Percentiles rank a stretch among this genome's conserved stretches.
These are phyloP conservation scores for Zasmidium cellare DNA, from an alignment of 2,329 filamentous ascomycete genomes.

Conservation along the genomic window DNA sequence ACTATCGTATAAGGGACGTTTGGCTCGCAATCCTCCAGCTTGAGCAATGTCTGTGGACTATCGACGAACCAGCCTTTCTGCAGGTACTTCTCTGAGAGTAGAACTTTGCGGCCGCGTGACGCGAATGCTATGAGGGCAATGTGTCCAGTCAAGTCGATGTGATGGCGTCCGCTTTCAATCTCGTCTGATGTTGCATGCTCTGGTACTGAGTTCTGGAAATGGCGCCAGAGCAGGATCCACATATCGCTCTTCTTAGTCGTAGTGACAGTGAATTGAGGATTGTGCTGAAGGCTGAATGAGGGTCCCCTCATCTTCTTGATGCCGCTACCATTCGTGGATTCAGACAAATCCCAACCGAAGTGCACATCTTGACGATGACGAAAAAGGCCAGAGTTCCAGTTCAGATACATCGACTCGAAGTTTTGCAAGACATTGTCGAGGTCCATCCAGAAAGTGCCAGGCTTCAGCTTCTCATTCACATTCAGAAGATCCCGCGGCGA, in stretches of 20 bases:
- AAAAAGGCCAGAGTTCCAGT: slow-evolving; percentile 93
- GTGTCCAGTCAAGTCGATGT: slow-evolving; percentile 61
- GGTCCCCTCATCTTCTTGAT: slow-evolving; percentile 50
- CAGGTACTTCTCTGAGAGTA: slow-evolving; percentile 69
- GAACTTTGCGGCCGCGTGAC: slow-evolving; percentile 68
- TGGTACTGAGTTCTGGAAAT: slow-evolving; percentile 58
- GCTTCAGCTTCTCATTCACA: slow-evolving; percentile 43
- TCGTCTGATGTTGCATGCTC: slow-evolving; percentile 31
- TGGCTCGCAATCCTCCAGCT: slow-evolving; percentile 64
- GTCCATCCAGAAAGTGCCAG: slow-evolving; percentile 92
- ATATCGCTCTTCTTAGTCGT: slow-evolving; percentile 60
- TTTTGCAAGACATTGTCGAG: slow-evolving; percentile 85
- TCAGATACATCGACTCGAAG: slow-evolving; percentile 94
- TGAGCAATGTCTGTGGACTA: slow-evolving; percentile 85
- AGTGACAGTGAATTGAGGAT: slow-evolving; percentile 61
- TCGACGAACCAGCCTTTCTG: slow-evolving; percentile 86
- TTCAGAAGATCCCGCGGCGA: slow-evolving; percentile 38
- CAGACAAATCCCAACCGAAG: slow-evolving; percentile 73
- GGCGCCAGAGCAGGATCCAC: slow-evolving; percentile 84
- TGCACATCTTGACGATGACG: slow-evolving; percentile 81
- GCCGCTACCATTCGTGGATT: slow-evolving; percentile 31
- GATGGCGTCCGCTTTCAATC: slow-evolving; percentile 44
- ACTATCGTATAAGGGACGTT: slow-evolving; percentile 62
- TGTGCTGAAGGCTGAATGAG: slow-evolving; percentile 70
- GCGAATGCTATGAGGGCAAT: slow-evolving; percentile 85